Evolutionary conservation across 768 basidiomycete species (phyloP).

Genomic region (Rhizopogon vulgaris): DNA sequence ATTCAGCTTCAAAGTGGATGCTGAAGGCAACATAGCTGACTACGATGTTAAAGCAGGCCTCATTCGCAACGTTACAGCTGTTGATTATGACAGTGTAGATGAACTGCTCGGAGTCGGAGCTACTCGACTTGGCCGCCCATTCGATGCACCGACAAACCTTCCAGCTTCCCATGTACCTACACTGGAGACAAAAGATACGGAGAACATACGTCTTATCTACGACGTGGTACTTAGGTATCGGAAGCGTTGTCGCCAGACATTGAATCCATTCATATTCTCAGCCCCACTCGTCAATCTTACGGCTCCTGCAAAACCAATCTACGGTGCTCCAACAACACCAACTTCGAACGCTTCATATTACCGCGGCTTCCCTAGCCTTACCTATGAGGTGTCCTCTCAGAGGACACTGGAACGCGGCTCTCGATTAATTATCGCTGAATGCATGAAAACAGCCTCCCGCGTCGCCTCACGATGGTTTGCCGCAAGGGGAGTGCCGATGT

Average conservation of each 20-base stretch:
- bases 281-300: slow-evolving; percentile 22
- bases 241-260: slow-evolving; percentile 13
- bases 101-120: slow-evolving; percentile 29
- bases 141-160: slow-evolving; percentile 7
- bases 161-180: not conserved
- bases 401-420: slow-evolving; percentile 32
- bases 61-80: slow-evolving; percentile 56
- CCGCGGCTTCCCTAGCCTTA: slow-evolving; percentile 46
- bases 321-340: slow-evolving; percentile 23
- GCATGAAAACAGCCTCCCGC: slow-evolving; percentile 76
- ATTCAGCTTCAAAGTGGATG: slow-evolving; percentile 70
- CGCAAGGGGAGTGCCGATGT: slow-evolving; percentile 52
- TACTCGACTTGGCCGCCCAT: slow-evolving; percentile 15
- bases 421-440: slow-evolving; percentile 62
- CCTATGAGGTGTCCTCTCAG: slow-evolving; percentile 35
- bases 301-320: slow-evolving; percentile 22
- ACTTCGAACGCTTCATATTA: slow-evolving; percentile 24
- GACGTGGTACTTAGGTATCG: slow-evolving; percentile 21
- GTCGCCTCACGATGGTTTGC: slow-evolving; percentile 66
- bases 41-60: slow-evolving; percentile 65
- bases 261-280: slow-evolving; percentile 20
- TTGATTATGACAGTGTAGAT: slow-evolving; percentile 71
- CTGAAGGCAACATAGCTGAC: slow-evolving; percentile 61
- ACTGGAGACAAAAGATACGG: slow-evolving; percentile 14
- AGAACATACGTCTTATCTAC: slow-evolving; percentile 27